These are phyloP conservation scores for Senna siamea DNA, from an alignment of 306 rosid genomes.

Conservation along the genomic window DNA sequence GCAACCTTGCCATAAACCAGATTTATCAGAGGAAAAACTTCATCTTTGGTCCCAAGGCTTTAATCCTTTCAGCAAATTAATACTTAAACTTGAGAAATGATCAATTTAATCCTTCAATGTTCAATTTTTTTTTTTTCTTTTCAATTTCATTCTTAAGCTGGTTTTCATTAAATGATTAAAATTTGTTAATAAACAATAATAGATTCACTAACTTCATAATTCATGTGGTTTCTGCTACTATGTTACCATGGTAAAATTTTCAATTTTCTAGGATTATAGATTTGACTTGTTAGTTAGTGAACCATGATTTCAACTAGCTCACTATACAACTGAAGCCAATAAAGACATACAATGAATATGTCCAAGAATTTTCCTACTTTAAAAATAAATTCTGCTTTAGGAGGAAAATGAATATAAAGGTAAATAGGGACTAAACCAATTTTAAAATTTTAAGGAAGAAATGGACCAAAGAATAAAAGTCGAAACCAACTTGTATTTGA, in stretches of 20 bases:
- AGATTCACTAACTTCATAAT: too few species aligned
- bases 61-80: background rate
- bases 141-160: background rate
- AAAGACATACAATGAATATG: background rate
- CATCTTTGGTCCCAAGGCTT: background rate
- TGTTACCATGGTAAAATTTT: background rate
- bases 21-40: background rate
- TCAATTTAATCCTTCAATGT: background rate
- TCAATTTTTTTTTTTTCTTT: too few species aligned
- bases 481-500: too few species aligned
- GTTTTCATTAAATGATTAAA: background rate
- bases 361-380: background rate
- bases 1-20: conserved; percentile 13
- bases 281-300: background rate
- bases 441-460: too few species aligned
- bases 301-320: background rate
- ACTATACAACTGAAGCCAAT: background rate
- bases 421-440: too few species aligned
- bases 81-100: background rate
- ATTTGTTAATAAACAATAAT: too few species aligned
- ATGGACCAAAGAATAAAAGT: too few species aligned
- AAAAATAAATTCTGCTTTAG: too few species aligned
- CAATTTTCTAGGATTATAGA: background rate
- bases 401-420: background rate
- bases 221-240: background rate